A percentile compares a stretch with the other conserved stretches of the same genome.
Evolutionary conservation across 2,329 filamentous ascomycete species (phyloP).

Genomic region (Sphaceloma murrayae): DNA sequence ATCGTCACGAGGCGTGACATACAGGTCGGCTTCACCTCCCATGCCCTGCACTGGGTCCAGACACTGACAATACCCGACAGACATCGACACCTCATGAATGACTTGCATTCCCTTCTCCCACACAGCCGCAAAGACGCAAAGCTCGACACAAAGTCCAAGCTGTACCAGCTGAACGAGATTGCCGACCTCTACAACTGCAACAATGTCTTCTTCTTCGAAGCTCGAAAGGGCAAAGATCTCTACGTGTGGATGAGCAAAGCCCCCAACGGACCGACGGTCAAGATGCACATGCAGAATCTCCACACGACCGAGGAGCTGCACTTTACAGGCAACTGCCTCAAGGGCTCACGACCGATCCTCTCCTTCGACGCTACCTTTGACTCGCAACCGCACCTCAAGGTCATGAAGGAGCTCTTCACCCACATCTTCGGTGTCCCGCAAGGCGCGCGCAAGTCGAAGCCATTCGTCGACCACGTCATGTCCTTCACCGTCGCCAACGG

Average conservation of each 20-base stretch:
- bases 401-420: conserved; percentile 82
- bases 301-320: conserved; percentile 96
- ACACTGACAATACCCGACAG: conserved; percentile 46
- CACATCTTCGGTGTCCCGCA: conserved; percentile 90
- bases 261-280: conserved; percentile 68
- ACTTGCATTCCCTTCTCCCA: conserved; percentile 78
- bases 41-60: too few species aligned
- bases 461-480: conserved; percentile 93
- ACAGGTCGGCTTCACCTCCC: conserved; percentile 56
- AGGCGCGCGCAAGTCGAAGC: conserved; percentile 79
- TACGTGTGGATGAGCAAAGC: conserved; percentile 91
- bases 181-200: conserved; percentile 83
- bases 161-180: conserved; percentile 68
- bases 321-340: conserved; percentile 93
- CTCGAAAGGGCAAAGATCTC: conserved; percentile 84
- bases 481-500: conserved; percentile 82
- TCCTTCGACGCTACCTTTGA: conserved; percentile 80
- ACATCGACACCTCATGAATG: conserved; percentile 86
- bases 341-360: conserved; percentile 81
- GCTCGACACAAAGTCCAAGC: conserved; percentile 87
- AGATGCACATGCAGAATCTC: conserved; percentile 65
- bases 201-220: conserved; percentile 91
- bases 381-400: conserved; percentile 59
- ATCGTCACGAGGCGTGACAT: conserved; percentile 85
- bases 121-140: conserved; percentile 93